Evolutionary conservation across 495 filamentous ascomycete species (phyloP), one percentile per base, ranked within the genome.

Genomic region (Delitschia confertaspora): DNA sequence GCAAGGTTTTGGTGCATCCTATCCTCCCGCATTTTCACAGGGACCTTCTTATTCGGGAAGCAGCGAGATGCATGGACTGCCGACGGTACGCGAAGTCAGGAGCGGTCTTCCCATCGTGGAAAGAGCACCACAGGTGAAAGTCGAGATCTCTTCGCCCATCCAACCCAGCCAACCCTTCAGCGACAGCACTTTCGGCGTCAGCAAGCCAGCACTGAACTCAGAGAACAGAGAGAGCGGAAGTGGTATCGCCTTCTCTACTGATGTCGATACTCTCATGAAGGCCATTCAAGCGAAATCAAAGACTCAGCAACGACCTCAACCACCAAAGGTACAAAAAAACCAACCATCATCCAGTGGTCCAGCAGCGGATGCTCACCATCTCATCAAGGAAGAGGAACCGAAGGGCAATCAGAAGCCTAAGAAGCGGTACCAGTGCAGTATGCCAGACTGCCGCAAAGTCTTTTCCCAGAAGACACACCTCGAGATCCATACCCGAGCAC

Each of bases 391-490:
- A 42, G 34, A 51, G 32, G 38, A 45, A 27, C 0, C 37, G 23
- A 53, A 37, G 13, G 56, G 32, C n/a, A 33, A 9, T 25, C 31
- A 33, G 20, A 63, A 61, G 35, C 39, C 65, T 29, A 72, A 70
- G 47, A 85, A 83, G 61, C 75, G 78, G 54, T 91, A 91, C 57
- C 64, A 74, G 19, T 96, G 89, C 64, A 75, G 71, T 17, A 73
- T 88, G 23, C 72, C 78, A 9, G 74, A 78, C 10, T 96, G 89
- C 55, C 67, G 72, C 44, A 94, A 91, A 67, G 76, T 70, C 48
- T 95, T 94, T 63, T 76, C 78, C 42, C 89, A 96, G 60, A 94
- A 89, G 63, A 95, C 88, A 2, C 88, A 95, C 59, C 72, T 95
- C 26, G 86, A 93, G 46, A 95, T 93, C 26, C 89, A 96, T 56